phyloP scores from a whole-genome alignment of 1,284 basidiomycete species.

The Ceratorhiza oryzae-sativae region DNA sequence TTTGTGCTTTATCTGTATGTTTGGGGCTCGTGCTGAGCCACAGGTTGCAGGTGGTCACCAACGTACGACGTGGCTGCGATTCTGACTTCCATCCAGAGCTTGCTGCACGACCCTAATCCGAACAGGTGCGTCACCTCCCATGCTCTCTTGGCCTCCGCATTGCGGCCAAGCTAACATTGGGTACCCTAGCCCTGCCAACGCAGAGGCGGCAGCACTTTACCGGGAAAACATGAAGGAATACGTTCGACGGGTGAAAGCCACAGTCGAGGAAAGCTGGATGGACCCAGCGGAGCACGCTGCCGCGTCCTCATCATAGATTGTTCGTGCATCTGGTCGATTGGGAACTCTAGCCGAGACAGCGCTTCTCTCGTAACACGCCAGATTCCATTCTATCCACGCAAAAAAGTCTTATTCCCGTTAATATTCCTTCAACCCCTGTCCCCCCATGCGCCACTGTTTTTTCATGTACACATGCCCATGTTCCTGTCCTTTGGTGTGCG shows the following conservation, averaged over 20 bases:
- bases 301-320: conserved; percentile 13
- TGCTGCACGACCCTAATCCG: conserved; percentile 97
- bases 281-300: conserved; percentile 54
- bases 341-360: conserved; percentile 3
- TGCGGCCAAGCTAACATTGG: conserved; percentile 33
- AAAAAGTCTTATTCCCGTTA: conserved; percentile 5
- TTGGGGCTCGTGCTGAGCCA: neutral
- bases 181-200: conserved; percentile 84
- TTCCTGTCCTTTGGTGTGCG: conserved; percentile 34
- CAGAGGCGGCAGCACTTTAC: conserved; percentile 95
- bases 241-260: conserved; percentile 87
- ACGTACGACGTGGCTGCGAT: conserved; percentile 99
- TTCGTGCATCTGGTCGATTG: neutral
- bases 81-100: conserved; percentile 92
- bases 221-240: conserved; percentile 99
- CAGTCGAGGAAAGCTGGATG: conserved; percentile 90
- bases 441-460: conserved; percentile 10
- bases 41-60: conserved; percentile 73
- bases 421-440: neutral
- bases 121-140: conserved; percentile 60
- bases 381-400: neutral
- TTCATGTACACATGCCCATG: neutral
- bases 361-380: neutral
- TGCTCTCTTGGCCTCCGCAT: neutral
- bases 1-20: neutral